Evolutionary conservation across 179 eudicot genomes (phyloP).

Genomic region (Gypsophila paniculata): DNA sequence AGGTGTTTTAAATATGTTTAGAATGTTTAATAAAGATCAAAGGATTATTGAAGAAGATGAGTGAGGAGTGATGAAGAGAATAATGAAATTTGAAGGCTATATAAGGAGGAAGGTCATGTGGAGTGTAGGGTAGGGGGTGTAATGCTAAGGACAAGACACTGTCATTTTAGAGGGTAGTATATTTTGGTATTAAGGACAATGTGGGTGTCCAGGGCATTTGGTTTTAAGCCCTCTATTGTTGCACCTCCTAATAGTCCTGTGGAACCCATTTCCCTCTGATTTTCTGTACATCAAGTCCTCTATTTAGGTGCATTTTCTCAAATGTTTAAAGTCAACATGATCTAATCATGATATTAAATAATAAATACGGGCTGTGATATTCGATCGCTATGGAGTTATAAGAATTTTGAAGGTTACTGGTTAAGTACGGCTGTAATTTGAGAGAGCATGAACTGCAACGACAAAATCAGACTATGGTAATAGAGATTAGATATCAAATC

Average conservation of each 20-base stretch:
- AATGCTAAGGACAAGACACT: constrained; percentile 34
- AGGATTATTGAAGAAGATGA: neutral
- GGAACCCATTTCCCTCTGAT: constrained; percentile 29
- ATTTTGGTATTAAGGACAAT: constrained; percentile 29
- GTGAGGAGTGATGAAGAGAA: constrained; percentile 14
- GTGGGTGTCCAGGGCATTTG: constrained; percentile 39
- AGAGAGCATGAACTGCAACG: too few species aligned
- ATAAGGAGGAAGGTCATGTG: constrained; percentile 49
- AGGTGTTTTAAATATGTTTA: neutral
- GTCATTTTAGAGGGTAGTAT: constrained; percentile 32
- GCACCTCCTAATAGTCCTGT: constrained; percentile 35
- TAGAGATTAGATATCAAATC: too few species aligned
- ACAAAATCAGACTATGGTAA: too few species aligned
- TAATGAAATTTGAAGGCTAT: constrained; percentile 38
- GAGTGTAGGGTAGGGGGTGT: constrained; percentile 25
- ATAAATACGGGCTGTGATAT: neutral
- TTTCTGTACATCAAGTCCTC: neutral
- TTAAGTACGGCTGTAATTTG: too few species aligned
- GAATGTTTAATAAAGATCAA: neutral
- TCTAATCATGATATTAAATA: neutral
- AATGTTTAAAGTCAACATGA: neutral
- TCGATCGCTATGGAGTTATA: too few species aligned
- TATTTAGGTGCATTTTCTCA: too few species aligned
- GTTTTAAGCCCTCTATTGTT: constrained; percentile 31
- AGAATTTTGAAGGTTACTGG: too few species aligned